phyloP scores from a whole-genome alignment of 2,329 filamentous ascomycete species.

The Diaporthe caulivora region DNA sequence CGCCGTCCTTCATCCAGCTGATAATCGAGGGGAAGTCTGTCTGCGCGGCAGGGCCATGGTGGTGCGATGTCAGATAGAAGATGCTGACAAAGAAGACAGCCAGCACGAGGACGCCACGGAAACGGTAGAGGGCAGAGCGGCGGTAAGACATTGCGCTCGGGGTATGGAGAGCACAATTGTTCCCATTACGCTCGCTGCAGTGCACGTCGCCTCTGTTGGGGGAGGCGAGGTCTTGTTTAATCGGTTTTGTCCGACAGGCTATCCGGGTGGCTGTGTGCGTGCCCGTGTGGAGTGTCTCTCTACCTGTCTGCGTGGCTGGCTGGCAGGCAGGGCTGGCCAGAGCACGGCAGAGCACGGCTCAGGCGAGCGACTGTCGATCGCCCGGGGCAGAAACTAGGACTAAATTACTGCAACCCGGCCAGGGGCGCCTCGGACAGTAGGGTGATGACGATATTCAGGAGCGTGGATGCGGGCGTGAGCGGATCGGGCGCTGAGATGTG shows the following conservation, averaged over 20 bases:
- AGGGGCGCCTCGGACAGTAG: slow-evolving; percentile 33
- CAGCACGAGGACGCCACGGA: slow-evolving; percentile 34
- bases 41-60: slow-evolving; percentile 5
- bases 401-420: slow-evolving; percentile 37
- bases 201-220: slow-evolving; percentile 10
- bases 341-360: background rate
- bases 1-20: slow-evolving; percentile 38
- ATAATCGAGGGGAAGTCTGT: slow-evolving; percentile 36
- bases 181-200: slow-evolving; percentile 37
- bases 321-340: background rate
- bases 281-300: background rate
- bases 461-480: background rate
- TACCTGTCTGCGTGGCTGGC: background rate
- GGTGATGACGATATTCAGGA: slow-evolving; percentile 39
- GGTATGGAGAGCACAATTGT: slow-evolving; percentile 4
- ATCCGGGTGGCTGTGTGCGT: background rate
- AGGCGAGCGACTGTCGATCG: slow-evolving; percentile 34
- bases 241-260: background rate
- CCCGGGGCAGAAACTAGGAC: background rate
- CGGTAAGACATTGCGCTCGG: slow-evolving; percentile 40
- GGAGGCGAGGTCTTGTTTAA: slow-evolving; percentile 21
- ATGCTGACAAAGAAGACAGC: slow-evolving; percentile 36
- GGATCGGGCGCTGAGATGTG: background rate
- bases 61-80: slow-evolving; percentile 37
- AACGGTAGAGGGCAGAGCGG: slow-evolving; percentile 38